Evolutionary conservation across 768 basidiomycete genomes (phyloP).

Genomic region (Rhodotorula sphaerocarpa): DNA sequence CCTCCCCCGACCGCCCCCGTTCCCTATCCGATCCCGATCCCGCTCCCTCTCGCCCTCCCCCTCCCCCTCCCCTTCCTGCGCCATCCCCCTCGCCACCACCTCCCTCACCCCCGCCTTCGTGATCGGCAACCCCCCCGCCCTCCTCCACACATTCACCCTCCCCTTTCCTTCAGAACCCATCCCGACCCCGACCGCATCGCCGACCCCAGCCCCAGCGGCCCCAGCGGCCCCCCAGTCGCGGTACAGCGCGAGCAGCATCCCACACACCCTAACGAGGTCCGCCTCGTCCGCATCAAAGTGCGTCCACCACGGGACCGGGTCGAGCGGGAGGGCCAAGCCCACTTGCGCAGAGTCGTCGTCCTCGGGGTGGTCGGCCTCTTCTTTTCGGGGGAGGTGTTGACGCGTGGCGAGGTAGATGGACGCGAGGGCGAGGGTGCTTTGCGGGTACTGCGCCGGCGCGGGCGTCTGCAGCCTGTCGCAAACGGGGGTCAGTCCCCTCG

Average conservation of each 20-base stretch:
- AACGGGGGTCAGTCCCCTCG: too few relatives aligned
- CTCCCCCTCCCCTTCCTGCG: background rate
- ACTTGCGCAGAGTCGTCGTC: conserved; percentile 41
- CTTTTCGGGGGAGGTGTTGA: too few relatives aligned
- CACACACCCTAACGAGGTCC: conserved; percentile 26
- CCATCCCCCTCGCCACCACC: background rate
- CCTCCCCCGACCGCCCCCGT: too few relatives aligned
- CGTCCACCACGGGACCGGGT: conserved; percentile 76
- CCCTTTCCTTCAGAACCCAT: background rate
- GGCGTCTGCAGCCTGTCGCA: conserved; percentile 76
- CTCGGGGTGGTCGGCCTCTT: too few relatives aligned
- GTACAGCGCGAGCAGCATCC: conserved; percentile 33
- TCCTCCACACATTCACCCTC: conserved; percentile 26
- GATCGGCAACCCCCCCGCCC: conserved; percentile 14
- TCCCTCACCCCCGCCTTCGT: conserved; percentile 29
- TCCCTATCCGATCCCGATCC: too few relatives aligned
- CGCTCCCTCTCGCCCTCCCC: background rate
- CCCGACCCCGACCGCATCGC: background rate
- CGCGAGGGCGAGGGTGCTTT: conserved; percentile 81
- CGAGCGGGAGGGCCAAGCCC: conserved; percentile 68
- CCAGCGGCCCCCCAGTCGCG: conserved; percentile 29
- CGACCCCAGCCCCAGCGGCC: background rate
- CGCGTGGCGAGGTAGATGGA: conserved; percentile 75
- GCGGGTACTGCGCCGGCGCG: conserved; percentile 78
- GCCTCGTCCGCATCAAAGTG: conserved; percentile 66